phyloP scores from a whole-genome alignment of 306 rosid species.

The Begonia fuchsioides region DNA sequence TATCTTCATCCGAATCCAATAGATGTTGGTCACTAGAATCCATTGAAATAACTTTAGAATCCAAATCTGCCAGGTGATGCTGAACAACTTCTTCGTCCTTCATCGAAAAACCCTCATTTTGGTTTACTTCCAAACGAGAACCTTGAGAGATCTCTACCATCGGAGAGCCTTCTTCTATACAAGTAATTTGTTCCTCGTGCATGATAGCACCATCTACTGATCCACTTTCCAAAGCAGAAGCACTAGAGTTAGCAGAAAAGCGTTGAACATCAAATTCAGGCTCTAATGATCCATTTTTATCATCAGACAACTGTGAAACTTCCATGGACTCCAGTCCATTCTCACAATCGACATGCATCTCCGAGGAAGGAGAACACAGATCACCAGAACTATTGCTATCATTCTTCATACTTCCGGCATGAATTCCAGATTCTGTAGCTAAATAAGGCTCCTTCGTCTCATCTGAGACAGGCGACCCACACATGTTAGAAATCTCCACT shows the following conservation, averaged over 20 bases:
- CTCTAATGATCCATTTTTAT: slow-evolving; percentile 16
- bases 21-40: too few relatives aligned
- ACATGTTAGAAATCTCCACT: slow-evolving; percentile 23
- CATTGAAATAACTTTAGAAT: too few relatives aligned
- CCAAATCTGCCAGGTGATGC: too few relatives aligned
- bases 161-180: too few relatives aligned
- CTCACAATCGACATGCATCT: slow-evolving; percentile 14
- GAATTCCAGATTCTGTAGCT: slow-evolving; percentile 22
- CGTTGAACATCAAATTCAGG: slow-evolving; percentile 16
- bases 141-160: too few relatives aligned
- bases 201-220: slow-evolving; percentile 11
- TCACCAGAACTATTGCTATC: slow-evolving; percentile 18
- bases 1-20: too few relatives aligned
- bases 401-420: slow-evolving; percentile 11
- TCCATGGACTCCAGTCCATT: slow-evolving; percentile 16
- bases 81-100: too few relatives aligned
- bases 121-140: too few relatives aligned
- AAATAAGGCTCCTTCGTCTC: slow-evolving; percentile 16
- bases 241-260: slow-evolving; percentile 21
- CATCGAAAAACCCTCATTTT: too few relatives aligned
- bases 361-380: slow-evolving; percentile 24
- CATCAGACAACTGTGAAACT: slow-evolving; percentile 18
- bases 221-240: slow-evolving; percentile 20
- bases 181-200: slow-evolving; percentile 8
- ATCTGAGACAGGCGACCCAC: slow-evolving; percentile 14